Base-by-base conservation (phyloP, 2,329 filamentous ascomycete genomes). In the Ustilaginoidea virens region DNA sequence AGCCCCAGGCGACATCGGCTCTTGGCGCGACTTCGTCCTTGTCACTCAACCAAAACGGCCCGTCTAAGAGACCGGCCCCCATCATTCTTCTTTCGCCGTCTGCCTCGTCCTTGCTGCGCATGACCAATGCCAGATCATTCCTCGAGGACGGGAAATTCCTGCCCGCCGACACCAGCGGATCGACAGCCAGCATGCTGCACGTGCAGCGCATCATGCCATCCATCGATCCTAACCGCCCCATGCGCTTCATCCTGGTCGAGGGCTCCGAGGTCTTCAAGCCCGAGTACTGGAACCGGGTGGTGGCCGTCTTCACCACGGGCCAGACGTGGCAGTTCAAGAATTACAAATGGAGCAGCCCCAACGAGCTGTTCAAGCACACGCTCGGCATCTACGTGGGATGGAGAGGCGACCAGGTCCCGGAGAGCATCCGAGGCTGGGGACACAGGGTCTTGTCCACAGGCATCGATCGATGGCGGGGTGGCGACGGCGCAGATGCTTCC, bases 311-410 rank as follows among this genome's bases (percentile, higher is more conserved):
- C 58, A 98, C 90, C 0, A 98, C 90, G 0, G 90, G 90, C 19
- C 90, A 98, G 58, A 75, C 79, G 7, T 98, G 90, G 90, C 90
- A 98, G 56, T 98, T 98, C 60, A 93, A 94, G 58, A 80, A 74
- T 41, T 98, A 98, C 68, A 93, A 92, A 55, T 98, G 90, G 83
- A 77, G 77, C 41, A 77, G 79, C 32, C 81, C 90, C 0, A 68
- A 74, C 10, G 90, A 96, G 47, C 64, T 98, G 28, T 98, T 98
- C 60, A 73, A 74, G 40, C 81, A 94, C 46, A 80, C 83, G 2
- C 64, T 83, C 10, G 90, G 90, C 32, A 62, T 98, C 28, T 92
- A 82, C 46, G 74, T 98, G 2, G 90, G 90, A 4, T 96, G 85
- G 82, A 72, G 80, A 36, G 85, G 81, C 28, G 86, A 96, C 46